These are phyloP conservation scores for Irineochytrium annulatum DNA, from an alignment of 192 early-diverging fungal genomes.

Conservation along the genomic window DNA sequence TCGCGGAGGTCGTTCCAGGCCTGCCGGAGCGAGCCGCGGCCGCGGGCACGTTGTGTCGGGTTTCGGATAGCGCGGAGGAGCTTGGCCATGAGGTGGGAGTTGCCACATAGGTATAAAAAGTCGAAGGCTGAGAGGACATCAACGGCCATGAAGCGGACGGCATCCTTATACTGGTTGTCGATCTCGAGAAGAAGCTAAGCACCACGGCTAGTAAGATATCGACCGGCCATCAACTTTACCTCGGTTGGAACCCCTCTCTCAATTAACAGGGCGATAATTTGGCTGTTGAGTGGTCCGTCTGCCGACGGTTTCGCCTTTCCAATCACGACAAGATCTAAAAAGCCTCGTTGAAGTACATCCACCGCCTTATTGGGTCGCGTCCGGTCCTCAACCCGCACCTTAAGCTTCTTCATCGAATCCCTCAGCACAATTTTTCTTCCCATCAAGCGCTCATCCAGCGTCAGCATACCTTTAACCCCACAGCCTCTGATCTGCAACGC, in stretches of 20 bases:
- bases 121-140: slow-evolving; percentile 16
- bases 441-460: slow-evolving; percentile 21
- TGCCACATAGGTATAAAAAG: slow-evolving; percentile 16
- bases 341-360: background rate
- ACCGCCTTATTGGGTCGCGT: background rate
- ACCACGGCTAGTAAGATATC: background rate
- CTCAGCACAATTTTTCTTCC: slow-evolving; percentile 9
- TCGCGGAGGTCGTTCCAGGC: slow-evolving; percentile 5
- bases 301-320: slow-evolving; percentile 1
- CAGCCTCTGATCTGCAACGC: slow-evolving; percentile 22
- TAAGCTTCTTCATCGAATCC: slow-evolving; percentile 26
- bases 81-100: background rate
- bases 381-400: slow-evolving; percentile 5
- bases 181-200: slow-evolving; percentile 4
- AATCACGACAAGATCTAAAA: slow-evolving; percentile 17
- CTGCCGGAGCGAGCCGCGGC: background rate
- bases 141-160: slow-evolving; percentile 7
- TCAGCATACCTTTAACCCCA: slow-evolving; percentile 26
- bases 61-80: background rate
- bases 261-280: slow-evolving; percentile 20
- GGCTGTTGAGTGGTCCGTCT: slow-evolving; percentile 13
- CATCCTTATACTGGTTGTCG: slow-evolving; percentile 21
- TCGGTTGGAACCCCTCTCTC: slow-evolving; percentile 23
- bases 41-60: background rate
- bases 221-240: slow-evolving; percentile 10